Conservation (phyloP, 257 asterid genomes). For the Rubia yunnanensis region DNA sequence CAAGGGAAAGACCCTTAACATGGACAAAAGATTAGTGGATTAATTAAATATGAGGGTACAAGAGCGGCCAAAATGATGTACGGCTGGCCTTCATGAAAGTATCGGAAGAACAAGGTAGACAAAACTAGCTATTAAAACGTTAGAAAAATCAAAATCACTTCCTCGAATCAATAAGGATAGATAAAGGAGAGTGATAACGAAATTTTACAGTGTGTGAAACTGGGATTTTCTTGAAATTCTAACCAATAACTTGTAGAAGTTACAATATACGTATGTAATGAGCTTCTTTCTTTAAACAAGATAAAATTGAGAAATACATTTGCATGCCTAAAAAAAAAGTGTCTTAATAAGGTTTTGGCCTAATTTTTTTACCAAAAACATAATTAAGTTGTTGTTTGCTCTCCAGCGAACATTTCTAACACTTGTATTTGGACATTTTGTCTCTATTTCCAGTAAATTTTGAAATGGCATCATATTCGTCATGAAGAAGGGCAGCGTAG, state of each 20-base stretch:
- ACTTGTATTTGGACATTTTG: no score
- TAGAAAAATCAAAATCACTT: not conserved
- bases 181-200: not conserved
- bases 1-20: not conserved
- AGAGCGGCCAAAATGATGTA: not conserved
- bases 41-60: not conserved
- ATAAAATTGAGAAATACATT: no score
- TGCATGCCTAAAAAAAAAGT: no score
- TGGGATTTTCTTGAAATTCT: not conserved
- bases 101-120: conserved; percentile 2
- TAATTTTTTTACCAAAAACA: no score
- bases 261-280: not conserved
- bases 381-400: no score
- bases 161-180: not conserved
- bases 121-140: not conserved
- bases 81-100: conserved; percentile 4
- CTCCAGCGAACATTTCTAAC: no score
- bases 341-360: no score
- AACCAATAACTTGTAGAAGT: not conserved
- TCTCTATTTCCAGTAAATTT: no score
- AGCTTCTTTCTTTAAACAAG: not conserved
- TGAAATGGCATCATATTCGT: no score
- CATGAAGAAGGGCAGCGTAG: no score
- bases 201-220: not conserved
- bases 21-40: not conserved